Evolutionary conservation across 2,329 filamentous ascomycete species (phyloP).

Genomic region (Colletotrichum sp.): DNA sequence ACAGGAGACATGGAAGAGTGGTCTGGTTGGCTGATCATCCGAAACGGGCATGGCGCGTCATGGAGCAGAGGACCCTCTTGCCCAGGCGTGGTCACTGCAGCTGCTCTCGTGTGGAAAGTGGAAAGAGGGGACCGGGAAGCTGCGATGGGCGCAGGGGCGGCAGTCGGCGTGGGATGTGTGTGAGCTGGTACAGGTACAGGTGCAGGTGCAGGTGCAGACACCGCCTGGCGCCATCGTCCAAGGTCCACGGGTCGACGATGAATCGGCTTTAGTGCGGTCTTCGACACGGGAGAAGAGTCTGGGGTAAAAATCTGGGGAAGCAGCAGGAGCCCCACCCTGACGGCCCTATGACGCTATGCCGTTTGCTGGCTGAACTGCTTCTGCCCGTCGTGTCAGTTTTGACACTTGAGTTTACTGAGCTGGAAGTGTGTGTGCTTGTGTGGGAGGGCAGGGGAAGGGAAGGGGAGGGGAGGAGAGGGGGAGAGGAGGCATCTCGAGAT

Average conservation of each 20-base stretch:
- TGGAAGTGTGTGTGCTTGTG: neutral
- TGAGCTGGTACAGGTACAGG: too few relatives aligned
- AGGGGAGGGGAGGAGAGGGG: too few relatives aligned
- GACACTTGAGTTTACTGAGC: neutral
- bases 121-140: neutral
- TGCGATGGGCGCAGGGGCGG: neutral
- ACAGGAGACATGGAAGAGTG: neutral
- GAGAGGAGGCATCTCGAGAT: neutral
- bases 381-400: neutral
- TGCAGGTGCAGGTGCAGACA: neutral
- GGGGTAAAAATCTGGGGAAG: conserved; percentile 23
- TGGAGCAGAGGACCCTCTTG: neutral
- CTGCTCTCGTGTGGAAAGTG: neutral
- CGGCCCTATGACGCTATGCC: neutral
- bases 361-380: neutral
- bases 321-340: neutral
- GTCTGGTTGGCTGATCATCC: conserved; percentile 6
- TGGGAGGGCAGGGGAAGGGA: neutral
- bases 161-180: neutral
- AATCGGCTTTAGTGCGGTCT: conserved; percentile 19
- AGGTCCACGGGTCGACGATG: neutral
- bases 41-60: conserved; percentile 6
- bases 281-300: conserved; percentile 2
- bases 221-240: neutral
- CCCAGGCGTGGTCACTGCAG: neutral